A percentile compares a stretch with the other conserved stretches of the same genome.
These are phyloP conservation scores for Colletotrichum plurivorum DNA, from an alignment of 2,329 filamentous ascomycete species.

Conservation along the genomic window DNA sequence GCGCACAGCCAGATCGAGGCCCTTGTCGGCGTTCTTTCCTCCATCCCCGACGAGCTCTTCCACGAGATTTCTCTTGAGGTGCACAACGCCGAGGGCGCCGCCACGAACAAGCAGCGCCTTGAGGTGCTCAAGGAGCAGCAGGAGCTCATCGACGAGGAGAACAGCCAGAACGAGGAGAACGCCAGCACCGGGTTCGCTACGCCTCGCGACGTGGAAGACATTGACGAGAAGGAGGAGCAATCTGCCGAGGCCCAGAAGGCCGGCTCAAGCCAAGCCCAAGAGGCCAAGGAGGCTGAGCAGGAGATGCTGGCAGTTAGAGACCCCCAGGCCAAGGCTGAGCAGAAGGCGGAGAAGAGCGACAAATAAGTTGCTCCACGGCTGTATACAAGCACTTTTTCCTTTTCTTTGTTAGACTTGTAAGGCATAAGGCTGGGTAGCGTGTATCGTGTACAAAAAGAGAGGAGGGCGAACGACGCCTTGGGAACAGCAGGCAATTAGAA, in stretches of 20 bases:
- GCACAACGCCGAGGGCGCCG: conserved; percentile 94
- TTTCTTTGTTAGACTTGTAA: conserved; percentile 40
- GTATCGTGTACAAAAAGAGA: conserved; percentile 37
- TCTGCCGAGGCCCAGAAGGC: conserved; percentile 64
- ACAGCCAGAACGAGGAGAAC: conserved; percentile 88
- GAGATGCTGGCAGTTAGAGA: conserved; percentile 51
- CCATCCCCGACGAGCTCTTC: conserved; percentile 97
- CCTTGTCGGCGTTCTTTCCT: conserved; percentile 90
- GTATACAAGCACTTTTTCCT: conserved; percentile 43
- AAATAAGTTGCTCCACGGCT: conserved; percentile 41
- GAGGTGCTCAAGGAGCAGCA: conserved; percentile 99
- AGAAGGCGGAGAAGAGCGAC: conserved; percentile 59
- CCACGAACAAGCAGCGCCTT: conserved; percentile 98
- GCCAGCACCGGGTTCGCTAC: conserved; percentile 80
- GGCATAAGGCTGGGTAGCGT: conserved; percentile 41
- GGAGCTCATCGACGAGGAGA: conserved; percentile 97
- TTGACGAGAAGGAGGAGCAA: conserved; percentile 91
- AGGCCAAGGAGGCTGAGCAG: conserved; percentile 56
- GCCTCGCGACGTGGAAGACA: conserved; percentile 89
- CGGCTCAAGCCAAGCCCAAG: conserved; percentile 46
- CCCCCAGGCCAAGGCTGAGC: conserved; percentile 47
- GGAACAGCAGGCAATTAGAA: conserved; percentile 40
- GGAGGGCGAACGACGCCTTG: conserved; percentile 36
- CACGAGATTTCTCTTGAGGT: conserved; percentile 99
- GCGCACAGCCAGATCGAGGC: conserved; percentile 93